These are phyloP conservation scores for Claviceps sp. DNA, from an alignment of 2,329 filamentous ascomycete species.

Conservation along the genomic window DNA sequence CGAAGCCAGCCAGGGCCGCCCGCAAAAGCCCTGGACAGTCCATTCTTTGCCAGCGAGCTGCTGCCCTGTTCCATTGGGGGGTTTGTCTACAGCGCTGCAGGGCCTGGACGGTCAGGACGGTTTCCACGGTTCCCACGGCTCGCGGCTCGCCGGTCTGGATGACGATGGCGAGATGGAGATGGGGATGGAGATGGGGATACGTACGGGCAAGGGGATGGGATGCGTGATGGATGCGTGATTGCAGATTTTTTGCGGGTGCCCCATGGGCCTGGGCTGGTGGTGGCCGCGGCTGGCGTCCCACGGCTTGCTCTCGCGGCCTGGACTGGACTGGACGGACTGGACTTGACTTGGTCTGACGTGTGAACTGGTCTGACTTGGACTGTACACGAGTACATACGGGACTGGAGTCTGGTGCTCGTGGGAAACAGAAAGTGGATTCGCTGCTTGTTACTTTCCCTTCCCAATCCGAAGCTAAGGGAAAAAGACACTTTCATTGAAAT, in stretches of 20 bases:
- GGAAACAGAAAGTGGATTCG: constrained; percentile 7
- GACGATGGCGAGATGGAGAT: not conserved
- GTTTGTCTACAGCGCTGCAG: not conserved
- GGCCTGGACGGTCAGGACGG: not conserved
- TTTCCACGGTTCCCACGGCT: not conserved
- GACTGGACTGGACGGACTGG: too few relatives aligned
- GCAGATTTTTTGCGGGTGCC: not conserved
- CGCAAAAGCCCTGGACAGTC: not conserved
- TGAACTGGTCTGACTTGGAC: too few relatives aligned
- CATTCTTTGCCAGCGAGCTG: not conserved
- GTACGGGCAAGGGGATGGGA: not conserved
- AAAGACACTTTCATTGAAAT: constrained; percentile 22
- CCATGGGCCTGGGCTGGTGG: not conserved
- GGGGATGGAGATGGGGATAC: not conserved
- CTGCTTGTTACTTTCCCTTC: constrained; percentile 3
- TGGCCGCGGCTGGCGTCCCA: not conserved
- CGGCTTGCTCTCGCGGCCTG: not conserved
- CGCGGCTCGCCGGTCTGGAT: not conserved
- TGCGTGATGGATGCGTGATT: not conserved
- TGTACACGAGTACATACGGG: too few relatives aligned
- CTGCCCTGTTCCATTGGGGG: too few relatives aligned
- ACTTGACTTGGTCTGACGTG: too few relatives aligned
- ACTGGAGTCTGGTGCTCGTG: not conserved
- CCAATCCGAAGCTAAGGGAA: constrained; percentile 3
- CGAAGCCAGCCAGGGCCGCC: not conserved